These are phyloP conservation scores for Quercus cerris DNA, from an alignment of 306 rosid species.

Conservation along the genomic window DNA sequence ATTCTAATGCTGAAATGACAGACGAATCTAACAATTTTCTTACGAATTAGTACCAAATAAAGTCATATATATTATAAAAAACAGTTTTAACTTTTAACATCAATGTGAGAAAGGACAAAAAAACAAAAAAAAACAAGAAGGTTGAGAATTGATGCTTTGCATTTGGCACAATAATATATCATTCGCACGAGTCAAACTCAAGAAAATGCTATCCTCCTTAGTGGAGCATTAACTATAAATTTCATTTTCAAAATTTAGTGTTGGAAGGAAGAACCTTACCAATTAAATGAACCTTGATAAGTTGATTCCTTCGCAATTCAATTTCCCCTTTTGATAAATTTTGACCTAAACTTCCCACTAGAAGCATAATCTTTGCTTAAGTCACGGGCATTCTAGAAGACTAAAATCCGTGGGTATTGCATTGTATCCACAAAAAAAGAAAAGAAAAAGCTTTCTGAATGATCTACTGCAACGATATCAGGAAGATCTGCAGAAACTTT, in stretches of 20 bases:
- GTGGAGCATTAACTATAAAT: not conserved
- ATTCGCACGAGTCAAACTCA: too few species aligned
- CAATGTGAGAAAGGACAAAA: not conserved
- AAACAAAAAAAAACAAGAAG: too few species aligned
- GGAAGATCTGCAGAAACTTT: not conserved
- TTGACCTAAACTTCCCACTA: not conserved
- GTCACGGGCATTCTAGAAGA: not conserved
- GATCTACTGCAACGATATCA: not conserved
- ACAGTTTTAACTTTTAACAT: not conserved
- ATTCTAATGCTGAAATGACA: not conserved
- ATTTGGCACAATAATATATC: not conserved
- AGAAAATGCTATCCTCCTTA: not conserved
- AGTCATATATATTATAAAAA: not conserved
- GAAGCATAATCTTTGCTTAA: not conserved
- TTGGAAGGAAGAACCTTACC: too few species aligned
- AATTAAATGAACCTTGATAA: too few species aligned
- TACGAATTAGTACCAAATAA: too few species aligned
- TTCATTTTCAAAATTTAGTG: too few species aligned
- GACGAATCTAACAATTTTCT: not conserved
- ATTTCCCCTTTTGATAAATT: not conserved
- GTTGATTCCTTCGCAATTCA: not conserved
- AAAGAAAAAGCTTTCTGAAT: not conserved
- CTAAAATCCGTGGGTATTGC: not conserved
- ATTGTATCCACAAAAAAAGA: not conserved
- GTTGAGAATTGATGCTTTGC: not conserved